Percentiles rank a stretch among this genome's conserved stretches.
phyloP scores from a whole-genome alignment of 257 asterid species.

The Asclepias syriaca region DNA sequence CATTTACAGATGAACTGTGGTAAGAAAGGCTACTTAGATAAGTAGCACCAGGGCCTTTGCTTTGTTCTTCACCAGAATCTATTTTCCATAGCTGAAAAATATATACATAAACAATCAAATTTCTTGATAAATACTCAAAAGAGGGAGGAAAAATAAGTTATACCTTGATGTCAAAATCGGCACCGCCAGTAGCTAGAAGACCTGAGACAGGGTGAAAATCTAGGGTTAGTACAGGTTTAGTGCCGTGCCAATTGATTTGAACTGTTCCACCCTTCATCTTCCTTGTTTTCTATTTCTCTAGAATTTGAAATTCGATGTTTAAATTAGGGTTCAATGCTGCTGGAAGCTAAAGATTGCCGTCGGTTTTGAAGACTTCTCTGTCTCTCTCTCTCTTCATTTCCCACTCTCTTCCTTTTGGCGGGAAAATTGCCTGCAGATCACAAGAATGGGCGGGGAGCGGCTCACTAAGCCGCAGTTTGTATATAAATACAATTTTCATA shows the following conservation, averaged over 20 bases:
- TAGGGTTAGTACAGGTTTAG: constrained; percentile 83
- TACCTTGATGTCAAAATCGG: constrained; percentile 93
- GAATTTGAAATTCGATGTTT: not conserved
- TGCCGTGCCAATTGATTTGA: constrained; percentile 94
- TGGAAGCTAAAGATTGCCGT: not conserved
- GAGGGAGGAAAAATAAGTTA: not conserved
- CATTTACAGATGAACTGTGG: constrained; percentile 82
- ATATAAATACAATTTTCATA: too few species aligned
- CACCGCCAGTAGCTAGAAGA: constrained; percentile 87
- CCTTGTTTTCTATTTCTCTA: not conserved
- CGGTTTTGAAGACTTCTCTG: not conserved
- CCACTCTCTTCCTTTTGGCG: not conserved
- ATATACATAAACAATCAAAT: not conserved
- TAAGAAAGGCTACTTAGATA: constrained; percentile 73
- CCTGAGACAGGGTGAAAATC: constrained; percentile 77
- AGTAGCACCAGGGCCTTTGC: constrained; percentile 56
- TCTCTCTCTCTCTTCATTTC: not conserved
- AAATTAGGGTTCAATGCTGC: not conserved
- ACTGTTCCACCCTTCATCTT: constrained; percentile 81
- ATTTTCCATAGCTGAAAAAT: constrained; percentile 66
- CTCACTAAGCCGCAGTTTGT: too few species aligned
- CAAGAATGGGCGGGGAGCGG: not conserved
- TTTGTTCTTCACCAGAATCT: constrained; percentile 44
- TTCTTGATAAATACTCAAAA: not conserved
- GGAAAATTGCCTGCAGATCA: not conserved